Conservation (phyloP, 2,329 filamentous ascomycete species). For the Calonectria honghensis region DNA sequence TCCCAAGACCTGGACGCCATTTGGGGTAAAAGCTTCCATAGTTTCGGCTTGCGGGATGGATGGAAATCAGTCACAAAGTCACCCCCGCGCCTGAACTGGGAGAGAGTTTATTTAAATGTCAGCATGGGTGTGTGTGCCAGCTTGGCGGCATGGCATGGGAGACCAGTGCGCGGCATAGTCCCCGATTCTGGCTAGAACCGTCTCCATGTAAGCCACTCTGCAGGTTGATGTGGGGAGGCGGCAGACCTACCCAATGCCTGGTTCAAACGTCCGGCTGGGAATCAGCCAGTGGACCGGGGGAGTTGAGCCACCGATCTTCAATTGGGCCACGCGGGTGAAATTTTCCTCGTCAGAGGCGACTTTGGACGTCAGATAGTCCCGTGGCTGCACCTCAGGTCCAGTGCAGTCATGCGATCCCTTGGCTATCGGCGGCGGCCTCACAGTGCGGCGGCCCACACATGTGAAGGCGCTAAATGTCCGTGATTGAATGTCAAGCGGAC, state of each 20-base stretch:
- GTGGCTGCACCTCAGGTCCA: neutral
- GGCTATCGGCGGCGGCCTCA: neutral
- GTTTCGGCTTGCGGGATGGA: neutral
- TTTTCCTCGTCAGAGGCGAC: neutral
- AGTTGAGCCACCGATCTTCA: neutral
- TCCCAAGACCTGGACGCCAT: neutral
- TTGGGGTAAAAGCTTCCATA: neutral
- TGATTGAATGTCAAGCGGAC: too few relatives aligned
- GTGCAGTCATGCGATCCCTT: neutral
- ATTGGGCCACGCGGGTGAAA: neutral
- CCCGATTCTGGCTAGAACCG: neutral
- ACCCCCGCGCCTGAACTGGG: neutral
- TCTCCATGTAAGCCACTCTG: neutral
- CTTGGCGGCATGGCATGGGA: too few relatives aligned
- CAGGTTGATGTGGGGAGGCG: neutral
- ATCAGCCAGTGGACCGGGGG: neutral
- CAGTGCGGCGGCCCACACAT: too few relatives aligned
- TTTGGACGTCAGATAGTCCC: neutral
- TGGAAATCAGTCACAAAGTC: neutral
- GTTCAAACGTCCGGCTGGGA: neutral
- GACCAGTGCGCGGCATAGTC: neutral
- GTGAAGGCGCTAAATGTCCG: too few relatives aligned
- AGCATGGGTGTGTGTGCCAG: neutral
- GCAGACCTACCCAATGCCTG: slow-evolving; percentile 6
- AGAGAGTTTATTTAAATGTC: neutral